Base-by-base conservation (phyloP, 2,329 filamentous ascomycete genomes). In the Penicillium freii region DNA sequence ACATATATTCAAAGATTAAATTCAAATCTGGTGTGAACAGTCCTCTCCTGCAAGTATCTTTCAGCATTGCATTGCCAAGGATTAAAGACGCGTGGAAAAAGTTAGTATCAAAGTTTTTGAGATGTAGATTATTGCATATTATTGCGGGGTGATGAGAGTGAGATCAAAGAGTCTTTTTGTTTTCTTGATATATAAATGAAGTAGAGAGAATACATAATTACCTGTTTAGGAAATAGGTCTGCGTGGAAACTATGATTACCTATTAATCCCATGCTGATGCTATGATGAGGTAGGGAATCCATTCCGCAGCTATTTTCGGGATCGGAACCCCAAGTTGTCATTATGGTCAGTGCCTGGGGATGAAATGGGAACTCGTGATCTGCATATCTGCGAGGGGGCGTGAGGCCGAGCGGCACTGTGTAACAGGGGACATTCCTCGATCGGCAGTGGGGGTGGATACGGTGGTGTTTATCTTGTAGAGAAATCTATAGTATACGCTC, bases 321-420 rank as follows among this genome's bases (percentile, higher is more conserved):
- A 23, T n/a, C 6, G 5, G 19, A 25, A 25, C 10, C 5, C 17
- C 6, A n/a, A 25, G 38, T 11, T 44, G 13, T 40, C 19, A 34
- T 25, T 31, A 15, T 39, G 23, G 9, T 23, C 9, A 11, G 23
- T 27, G 31, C 31, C 51, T 29, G 25, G 42, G 39, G 39, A n/a
- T 45, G n/a, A 15, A 29, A 40, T 33, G 43, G 15, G 43, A 19
- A 31, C 43, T 49, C 34, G 51, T 40, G 43, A 42, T 40, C n/a
- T 54, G 27, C 43, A 54, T 39, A 33, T 53, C 43, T 54, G 43
- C 34, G 51, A 54, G 51, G 51, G 51, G 51, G 50, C 25, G 9
- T 31, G 27, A 25, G 38, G 19, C 17, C 19, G 53, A 55, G 44
- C 31, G 31, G 39, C 53, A 34, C n/a, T 29, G 53, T 51, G 46